Evolutionary conservation across 2,329 filamentous ascomycete genomes (phyloP).

Genomic region (Phialophora expanda): DNA sequence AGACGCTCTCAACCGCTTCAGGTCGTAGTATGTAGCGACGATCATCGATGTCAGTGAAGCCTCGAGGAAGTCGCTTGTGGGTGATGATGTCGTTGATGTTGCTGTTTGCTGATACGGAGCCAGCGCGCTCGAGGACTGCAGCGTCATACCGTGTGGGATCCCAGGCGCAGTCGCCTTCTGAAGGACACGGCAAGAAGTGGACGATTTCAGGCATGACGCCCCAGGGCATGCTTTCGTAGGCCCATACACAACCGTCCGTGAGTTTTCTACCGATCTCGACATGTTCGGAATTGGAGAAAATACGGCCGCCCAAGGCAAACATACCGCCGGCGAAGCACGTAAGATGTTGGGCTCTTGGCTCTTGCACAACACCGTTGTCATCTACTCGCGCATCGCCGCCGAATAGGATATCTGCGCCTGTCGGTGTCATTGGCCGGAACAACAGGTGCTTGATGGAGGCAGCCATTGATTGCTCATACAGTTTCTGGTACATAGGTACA

Average conservation of each 20-base stretch:
- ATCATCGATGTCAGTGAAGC: constrained; percentile 31
- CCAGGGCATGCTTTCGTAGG: constrained; percentile 54
- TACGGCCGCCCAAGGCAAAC: constrained; percentile 59
- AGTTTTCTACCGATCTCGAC: constrained; percentile 57
- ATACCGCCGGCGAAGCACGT: constrained; percentile 63
- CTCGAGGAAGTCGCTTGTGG: constrained; percentile 27
- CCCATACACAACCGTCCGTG: constrained; percentile 63
- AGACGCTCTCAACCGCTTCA: constrained; percentile 65
- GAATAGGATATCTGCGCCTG: constrained; percentile 49
- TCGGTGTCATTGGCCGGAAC: constrained; percentile 72
- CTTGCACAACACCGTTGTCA: constrained; percentile 39
- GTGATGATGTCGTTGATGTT: constrained; percentile 3
- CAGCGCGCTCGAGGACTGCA: neutral
- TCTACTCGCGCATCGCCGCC: constrained; percentile 30
- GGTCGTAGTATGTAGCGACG: constrained; percentile 60
- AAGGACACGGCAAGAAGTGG: constrained; percentile 52
- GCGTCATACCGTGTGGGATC: constrained; percentile 9
- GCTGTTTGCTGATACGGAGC: no score
- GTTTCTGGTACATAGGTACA: constrained; percentile 63
- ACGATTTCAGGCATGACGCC: constrained; percentile 64
- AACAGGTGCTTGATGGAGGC: constrained; percentile 74
- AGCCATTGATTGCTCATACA: constrained; percentile 68
- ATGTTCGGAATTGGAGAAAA: constrained; percentile 58
- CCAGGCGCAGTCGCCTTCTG: constrained; percentile 43
- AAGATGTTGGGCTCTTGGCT: constrained; percentile 57